A percentile compares a stretch with the other conserved stretches of the same genome.
These are phyloP conservation scores for Sphagnum contortum DNA, from an alignment of 225 moss, liverwort and hornwort species.

Conservation along the genomic window DNA sequence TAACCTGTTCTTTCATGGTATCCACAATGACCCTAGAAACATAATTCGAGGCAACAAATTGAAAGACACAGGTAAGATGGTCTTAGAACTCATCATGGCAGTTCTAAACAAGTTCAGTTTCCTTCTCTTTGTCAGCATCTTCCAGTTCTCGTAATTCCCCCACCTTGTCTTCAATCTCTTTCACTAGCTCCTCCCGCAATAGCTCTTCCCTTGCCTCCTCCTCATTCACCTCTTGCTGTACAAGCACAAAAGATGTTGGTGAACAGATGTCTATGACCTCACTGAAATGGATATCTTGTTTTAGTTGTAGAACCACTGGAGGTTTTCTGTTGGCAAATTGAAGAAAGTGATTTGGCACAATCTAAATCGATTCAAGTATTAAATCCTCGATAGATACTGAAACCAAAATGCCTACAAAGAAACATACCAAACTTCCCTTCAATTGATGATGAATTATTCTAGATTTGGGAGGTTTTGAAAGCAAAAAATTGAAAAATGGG, in stretches of 20 bases:
- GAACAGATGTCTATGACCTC: too few relatives aligned
- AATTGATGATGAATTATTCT: too few relatives aligned
- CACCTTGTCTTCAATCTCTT: slow-evolving; percentile 86
- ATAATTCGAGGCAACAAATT: too few relatives aligned
- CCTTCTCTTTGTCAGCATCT: slow-evolving; percentile 52
- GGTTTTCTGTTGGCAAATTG: too few relatives aligned
- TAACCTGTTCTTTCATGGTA: too few relatives aligned
- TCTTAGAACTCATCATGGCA: not conserved
- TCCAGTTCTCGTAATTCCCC: slow-evolving; percentile 58
- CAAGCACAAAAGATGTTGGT: too few relatives aligned
- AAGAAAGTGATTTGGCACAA: too few relatives aligned
- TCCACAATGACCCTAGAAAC: too few relatives aligned
- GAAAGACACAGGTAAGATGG: not conserved
- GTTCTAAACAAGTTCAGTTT: slow-evolving; percentile 20
- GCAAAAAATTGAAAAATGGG: too few relatives aligned
- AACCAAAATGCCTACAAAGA: not conserved
- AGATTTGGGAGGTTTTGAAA: too few relatives aligned
- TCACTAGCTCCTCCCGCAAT: slow-evolving; percentile 69
- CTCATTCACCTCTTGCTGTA: slow-evolving; percentile 57
- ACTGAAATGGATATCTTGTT: too few relatives aligned
- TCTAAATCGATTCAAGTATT: not conserved
- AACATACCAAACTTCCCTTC: not conserved
- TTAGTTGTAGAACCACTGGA: too few relatives aligned
- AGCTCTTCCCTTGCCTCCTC: slow-evolving; percentile 73
- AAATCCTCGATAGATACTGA: not conserved